Conservation (phyloP, 495 filamentous ascomycete species). For the Hypoxylon cercidicola region DNA sequence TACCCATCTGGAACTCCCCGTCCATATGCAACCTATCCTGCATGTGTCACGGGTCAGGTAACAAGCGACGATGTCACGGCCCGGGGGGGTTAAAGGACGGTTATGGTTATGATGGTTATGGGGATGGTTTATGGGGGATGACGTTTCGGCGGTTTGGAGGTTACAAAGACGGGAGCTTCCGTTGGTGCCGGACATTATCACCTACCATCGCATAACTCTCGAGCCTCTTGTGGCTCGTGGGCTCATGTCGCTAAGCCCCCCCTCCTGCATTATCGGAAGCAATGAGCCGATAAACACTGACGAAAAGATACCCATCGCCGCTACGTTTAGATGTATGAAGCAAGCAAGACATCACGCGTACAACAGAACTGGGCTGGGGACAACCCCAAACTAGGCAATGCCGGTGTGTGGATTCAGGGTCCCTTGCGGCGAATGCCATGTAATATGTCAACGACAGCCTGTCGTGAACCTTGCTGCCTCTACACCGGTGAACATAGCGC, state of each 20-base stretch:
- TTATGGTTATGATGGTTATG: too few relatives aligned
- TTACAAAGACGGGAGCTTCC: slow-evolving; percentile 9
- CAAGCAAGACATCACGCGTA: background rate
- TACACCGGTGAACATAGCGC: too few relatives aligned
- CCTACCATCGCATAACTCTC: slow-evolving; percentile 3
- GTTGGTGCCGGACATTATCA: background rate
- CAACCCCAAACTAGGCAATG: background rate
- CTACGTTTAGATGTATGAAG: background rate
- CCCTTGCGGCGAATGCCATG: slow-evolving; percentile 1
- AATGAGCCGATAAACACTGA: background rate
- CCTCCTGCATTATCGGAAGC: background rate
- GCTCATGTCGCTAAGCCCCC: background rate
- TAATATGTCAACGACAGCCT: background rate
- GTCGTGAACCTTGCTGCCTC: background rate
- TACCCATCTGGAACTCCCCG: too few relatives aligned
- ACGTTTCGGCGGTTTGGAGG: slow-evolving; percentile 9
- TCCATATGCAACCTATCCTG: too few relatives aligned
- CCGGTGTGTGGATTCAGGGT: background rate
- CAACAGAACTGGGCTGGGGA: too few relatives aligned
- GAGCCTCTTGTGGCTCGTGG: background rate
- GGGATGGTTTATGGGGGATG: background rate
- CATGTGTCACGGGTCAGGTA: too few relatives aligned
- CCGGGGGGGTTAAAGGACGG: too few relatives aligned
- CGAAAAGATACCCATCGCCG: background rate
- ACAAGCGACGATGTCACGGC: too few relatives aligned